Base-by-base conservation (phyloP, 116 monocot species). In the Phalaenopsis hybrid region DNA sequence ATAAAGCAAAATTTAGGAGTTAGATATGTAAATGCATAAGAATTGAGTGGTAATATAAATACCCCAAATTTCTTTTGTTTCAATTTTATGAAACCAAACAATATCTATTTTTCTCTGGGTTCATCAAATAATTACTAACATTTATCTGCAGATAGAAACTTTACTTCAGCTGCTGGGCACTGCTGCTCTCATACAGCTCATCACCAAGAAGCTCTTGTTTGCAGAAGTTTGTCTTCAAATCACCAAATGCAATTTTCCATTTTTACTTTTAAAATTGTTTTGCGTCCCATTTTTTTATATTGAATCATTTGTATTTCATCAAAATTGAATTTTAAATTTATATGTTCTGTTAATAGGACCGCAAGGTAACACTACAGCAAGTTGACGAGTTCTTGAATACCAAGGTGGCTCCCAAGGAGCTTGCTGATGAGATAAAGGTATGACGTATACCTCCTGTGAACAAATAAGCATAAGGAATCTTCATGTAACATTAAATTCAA, bases 381-480 rank as follows among this genome's bases (percentile, higher is more conserved):
- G 41, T 92, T 59, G 90, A 92, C 77, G 95, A 99, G 78, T 95
- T 94, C 83, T 88, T 99, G 67, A 92, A 87, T 81, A 99, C 90
- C 6, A 93, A 93, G 77, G 88, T 99, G 84, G 95, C 95, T 84
- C 95, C 95, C 31, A 89, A 93, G 84, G 99, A 99, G 82, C 88
- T 99, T 84, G 89, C 81, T 87, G 90, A 88, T 81, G 95, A 95
- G 78, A 90, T 99, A 81, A 93, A 95, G 93, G 99, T 99, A 93
- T 9, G 33, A 33, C 4, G 25, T 48, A 48, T 8, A 8, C 10
- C 10, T 63, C 6, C 16, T 79, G 12, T 46, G 20, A 34, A 18
- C 34, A 31, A 57, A 58, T 55, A 37, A 65, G 28, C 21, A 28
- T 25, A 65, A 6, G 12, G n/a, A 21, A 7, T 63, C 23, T 63